A percentile compares a stretch with the other conserved stretches of the same genome.
phyloP scores from a whole-genome alignment of 495 filamentous ascomycete genomes.

The Tuber brumale region DNA sequence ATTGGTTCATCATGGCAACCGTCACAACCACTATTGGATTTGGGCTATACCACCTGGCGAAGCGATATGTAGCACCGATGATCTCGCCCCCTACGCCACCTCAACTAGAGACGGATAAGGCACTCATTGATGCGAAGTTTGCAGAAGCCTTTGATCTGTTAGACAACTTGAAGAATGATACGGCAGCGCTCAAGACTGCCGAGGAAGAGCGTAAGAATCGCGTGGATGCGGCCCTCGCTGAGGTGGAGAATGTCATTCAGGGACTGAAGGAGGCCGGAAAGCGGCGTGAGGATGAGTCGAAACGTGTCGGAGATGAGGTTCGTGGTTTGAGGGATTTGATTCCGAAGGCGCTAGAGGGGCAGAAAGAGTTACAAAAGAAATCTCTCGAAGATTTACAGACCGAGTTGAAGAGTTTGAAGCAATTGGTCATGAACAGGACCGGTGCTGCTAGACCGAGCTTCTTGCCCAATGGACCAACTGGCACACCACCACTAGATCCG shows the following conservation, averaged over 20 bases:
- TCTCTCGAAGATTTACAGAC: constrained; percentile 75
- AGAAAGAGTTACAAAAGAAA: constrained; percentile 74
- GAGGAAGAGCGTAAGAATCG: constrained; percentile 79
- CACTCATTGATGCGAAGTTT: constrained; percentile 83
- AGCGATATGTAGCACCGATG: constrained; percentile 86
- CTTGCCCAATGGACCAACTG: constrained; percentile 39
- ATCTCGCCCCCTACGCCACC: constrained; percentile 90
- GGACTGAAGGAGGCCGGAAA: constrained; percentile 72
- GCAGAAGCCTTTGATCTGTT: constrained; percentile 82
- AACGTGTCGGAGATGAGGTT: constrained; percentile 79
- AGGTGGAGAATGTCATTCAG: constrained; percentile 73
- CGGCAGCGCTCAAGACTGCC: constrained; percentile 71
- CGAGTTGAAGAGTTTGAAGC: constrained; percentile 89
- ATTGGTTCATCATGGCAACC: constrained; percentile 77
- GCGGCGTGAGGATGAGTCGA: constrained; percentile 75
- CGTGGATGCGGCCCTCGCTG: constrained; percentile 71
- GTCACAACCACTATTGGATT: constrained; percentile 60
- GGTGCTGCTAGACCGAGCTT: constrained; percentile 30
- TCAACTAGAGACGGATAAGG: constrained; percentile 87
- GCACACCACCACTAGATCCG: constrained; percentile 45
- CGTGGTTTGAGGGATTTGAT: constrained; percentile 72
- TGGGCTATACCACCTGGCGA: constrained; percentile 64
- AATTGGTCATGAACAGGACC: constrained; percentile 48
- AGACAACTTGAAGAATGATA: constrained; percentile 86
- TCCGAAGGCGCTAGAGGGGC: constrained; percentile 76